phyloP scores from a whole-genome alignment of 495 filamentous ascomycete genomes.

The Hyaloscypha bicolor region DNA sequence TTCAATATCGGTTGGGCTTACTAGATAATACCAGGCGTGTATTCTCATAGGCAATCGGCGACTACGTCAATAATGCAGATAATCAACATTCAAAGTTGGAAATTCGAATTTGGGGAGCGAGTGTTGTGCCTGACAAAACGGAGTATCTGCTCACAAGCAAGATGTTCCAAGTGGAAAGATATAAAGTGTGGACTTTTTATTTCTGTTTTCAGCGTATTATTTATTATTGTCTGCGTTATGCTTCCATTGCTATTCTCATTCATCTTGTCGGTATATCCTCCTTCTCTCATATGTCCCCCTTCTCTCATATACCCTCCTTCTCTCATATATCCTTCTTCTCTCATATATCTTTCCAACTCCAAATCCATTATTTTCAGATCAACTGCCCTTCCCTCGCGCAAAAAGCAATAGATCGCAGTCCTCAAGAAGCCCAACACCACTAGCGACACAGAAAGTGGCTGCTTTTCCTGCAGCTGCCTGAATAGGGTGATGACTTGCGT shows the following conservation, averaged over 20 bases:
- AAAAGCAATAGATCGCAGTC: slow-evolving; percentile 5
- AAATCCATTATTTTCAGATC: slow-evolving; percentile 12
- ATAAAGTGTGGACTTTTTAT: not conserved
- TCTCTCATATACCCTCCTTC: too few species aligned
- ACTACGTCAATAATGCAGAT: not conserved
- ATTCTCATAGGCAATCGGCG: not conserved
- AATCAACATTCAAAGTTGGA: not conserved
- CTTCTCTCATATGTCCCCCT: slow-evolving; percentile 10
- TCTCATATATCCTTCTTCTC: slow-evolving; percentile 10
- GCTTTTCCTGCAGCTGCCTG: slow-evolving; percentile 5
- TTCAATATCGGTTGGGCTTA: not conserved
- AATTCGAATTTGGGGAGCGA: too few species aligned
- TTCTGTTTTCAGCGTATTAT: too few species aligned
- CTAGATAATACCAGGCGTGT: not conserved
- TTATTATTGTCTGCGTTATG: too few species aligned
- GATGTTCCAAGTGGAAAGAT: not conserved
- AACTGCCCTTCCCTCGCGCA: slow-evolving; percentile 7
- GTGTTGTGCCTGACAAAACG: too few species aligned
- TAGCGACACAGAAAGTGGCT: slow-evolving; percentile 7
- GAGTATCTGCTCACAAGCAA: too few species aligned
- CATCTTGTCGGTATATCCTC: slow-evolving; percentile 7
- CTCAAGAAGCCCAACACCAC: slow-evolving; percentile 3
- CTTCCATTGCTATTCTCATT: not conserved
- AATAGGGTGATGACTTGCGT: not conserved
- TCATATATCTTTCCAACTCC: slow-evolving; percentile 11